Conservation (phyloP, 2,329 filamentous ascomycete genomes). For the Cucurbitaria berberidis region DNA sequence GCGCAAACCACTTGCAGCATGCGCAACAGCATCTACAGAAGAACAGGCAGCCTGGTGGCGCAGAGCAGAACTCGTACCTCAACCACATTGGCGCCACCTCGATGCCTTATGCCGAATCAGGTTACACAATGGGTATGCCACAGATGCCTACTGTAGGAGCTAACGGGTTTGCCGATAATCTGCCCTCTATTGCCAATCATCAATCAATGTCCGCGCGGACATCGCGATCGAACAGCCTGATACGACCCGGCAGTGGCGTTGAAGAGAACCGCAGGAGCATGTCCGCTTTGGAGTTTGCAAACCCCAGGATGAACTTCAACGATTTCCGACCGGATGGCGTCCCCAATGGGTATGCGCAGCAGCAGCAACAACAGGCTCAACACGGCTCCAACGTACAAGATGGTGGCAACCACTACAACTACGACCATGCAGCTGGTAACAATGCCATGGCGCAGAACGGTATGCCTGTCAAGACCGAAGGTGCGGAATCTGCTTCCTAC, state of each 20-base stretch:
- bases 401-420: slow-evolving; percentile 39
- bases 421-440: slow-evolving; percentile 39
- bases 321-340: slow-evolving; percentile 44
- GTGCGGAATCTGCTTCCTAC: slow-evolving; percentile 36
- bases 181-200: slow-evolving; percentile 48
- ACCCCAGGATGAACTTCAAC: slow-evolving; percentile 44
- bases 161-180: slow-evolving; percentile 46
- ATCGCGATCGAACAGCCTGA: slow-evolving; percentile 58
- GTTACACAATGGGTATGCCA: slow-evolving; percentile 44
- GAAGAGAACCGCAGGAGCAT: slow-evolving; percentile 48
- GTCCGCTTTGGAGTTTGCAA: slow-evolving; percentile 44
- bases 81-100: slow-evolving; percentile 43
- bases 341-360: slow-evolving; percentile 32
- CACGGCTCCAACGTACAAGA: slow-evolving; percentile 26
- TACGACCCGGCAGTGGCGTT: slow-evolving; percentile 49
- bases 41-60: slow-evolving; percentile 44
- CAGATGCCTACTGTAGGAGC: slow-evolving; percentile 41
- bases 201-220: slow-evolving; percentile 56
- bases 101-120: slow-evolving; percentile 41
- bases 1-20: slow-evolving; percentile 92
- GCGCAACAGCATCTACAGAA: slow-evolving; percentile 89
- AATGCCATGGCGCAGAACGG: slow-evolving; percentile 42
- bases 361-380: slow-evolving; percentile 39
- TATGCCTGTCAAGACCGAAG: slow-evolving; percentile 45
- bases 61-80: slow-evolving; percentile 46